Percentiles rank a stretch among this genome's conserved stretches.
Conservation (phyloP, 2,329 filamentous ascomycete genomes). For the Mariannaea sp. region DNA sequence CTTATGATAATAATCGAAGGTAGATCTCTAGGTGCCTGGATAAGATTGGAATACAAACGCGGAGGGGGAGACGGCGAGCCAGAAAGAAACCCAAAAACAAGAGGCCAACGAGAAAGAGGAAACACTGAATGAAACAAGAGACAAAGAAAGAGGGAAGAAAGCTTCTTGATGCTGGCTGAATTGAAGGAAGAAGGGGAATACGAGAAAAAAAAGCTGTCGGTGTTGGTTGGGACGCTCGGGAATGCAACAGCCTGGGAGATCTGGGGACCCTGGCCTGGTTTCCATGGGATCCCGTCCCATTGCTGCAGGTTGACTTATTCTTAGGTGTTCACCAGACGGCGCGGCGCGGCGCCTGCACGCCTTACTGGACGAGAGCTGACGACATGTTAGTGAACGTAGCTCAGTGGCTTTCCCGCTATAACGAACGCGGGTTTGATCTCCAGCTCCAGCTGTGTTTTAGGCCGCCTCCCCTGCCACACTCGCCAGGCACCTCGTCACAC, state of each 20-base stretch:
- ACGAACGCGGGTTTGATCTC: background rate
- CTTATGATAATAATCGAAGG: too few relatives aligned
- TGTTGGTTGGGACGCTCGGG: constrained; percentile 10
- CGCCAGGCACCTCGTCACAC: too few relatives aligned
- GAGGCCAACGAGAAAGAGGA: background rate
- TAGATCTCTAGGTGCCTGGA: too few relatives aligned
- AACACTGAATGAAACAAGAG: background rate
- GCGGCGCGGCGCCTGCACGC: constrained; percentile 10
- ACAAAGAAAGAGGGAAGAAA: constrained; percentile 5
- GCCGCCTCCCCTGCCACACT: background rate
- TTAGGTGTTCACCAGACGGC: too few relatives aligned
- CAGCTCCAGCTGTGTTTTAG: background rate
- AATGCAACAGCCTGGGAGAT: background rate
- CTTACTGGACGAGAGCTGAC: background rate
- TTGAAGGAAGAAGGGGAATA: background rate
- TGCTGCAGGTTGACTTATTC: too few relatives aligned
- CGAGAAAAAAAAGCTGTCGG: constrained; percentile 16
- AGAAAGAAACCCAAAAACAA: background rate
- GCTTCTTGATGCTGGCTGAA: constrained; percentile 1
- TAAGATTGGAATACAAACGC: too few relatives aligned
- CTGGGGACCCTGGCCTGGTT: background rate
- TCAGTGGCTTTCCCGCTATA: constrained; percentile 13
- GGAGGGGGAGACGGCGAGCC: background rate
- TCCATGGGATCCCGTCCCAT: too few relatives aligned
- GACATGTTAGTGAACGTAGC: constrained; percentile 6